Evolutionary conservation across 2,329 filamentous ascomycete species (phyloP), one percentile per base, ranked within the genome.

Genomic region (Sclerotinia subarctica): DNA sequence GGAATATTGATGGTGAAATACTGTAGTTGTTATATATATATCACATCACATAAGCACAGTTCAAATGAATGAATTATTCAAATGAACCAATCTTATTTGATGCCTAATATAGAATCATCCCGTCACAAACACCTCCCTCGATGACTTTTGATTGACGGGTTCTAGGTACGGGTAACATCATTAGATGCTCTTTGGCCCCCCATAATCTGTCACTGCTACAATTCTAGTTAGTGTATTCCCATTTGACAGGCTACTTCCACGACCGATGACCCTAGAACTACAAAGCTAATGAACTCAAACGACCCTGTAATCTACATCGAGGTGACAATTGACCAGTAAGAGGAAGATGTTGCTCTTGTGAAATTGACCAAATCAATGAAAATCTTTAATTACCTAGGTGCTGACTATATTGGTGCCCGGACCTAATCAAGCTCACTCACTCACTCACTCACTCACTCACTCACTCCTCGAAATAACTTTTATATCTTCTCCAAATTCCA

Each of bases 121-220:
- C 32, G 24, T 10, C 21, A 57, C 49, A 11, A 51, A 51, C 11
- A 26, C n/a, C 13, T 51, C 5, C n/a, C 13, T 51, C 5, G 49
- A 15, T 24, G 6, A 51, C n/a, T 24, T n/a, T 49, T 49, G 47
- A 49, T 49, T 49, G 47, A 49, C 24, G 21, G 21, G 38, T 42
- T 38, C 29, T 29, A 29, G 29, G 29, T 29, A 29, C 29, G 29
- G 29, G 29, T 29, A 29, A 29, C 53, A 35, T 15, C 13, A 32
- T n/a, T 1, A 56, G 13, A 56, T 38, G 53, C 32, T 35, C 35
- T 57, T 57, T 58, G 54, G 54, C 54, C 54, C 54, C 54, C 35
- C 32, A 15, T 17, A 44, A 42, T 17, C 26, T 47, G 26, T 6
- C 44, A 32, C 44, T 49, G 49, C 21, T 21, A 38, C 29, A 66